phyloP scores from a whole-genome alignment of 106 monocot genomes.

The Acorus gramineus region DNA sequence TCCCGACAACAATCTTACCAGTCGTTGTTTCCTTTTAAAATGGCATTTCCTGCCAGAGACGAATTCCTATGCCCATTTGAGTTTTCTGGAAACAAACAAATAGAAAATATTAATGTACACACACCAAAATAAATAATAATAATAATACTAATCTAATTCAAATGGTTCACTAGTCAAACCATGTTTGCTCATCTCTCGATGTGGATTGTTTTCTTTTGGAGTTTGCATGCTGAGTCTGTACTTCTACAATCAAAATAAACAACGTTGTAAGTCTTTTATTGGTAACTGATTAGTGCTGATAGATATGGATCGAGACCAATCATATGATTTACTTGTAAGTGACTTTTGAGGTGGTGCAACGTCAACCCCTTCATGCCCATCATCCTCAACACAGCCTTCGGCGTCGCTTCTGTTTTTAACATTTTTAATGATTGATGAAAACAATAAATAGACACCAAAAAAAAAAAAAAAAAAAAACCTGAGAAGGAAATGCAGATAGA shows the following conservation, averaged over 20 bases:
- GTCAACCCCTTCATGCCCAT: slow-evolving; percentile 84
- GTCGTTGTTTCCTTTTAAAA: slow-evolving; percentile 12
- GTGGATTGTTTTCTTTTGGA: slow-evolving; percentile 22
- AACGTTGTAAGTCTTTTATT: not conserved
- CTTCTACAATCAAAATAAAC: slow-evolving; percentile 27
- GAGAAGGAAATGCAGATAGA: not conserved
- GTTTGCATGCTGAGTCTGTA: slow-evolving; percentile 65
- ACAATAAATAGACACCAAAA: not conserved
- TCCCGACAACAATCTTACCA: slow-evolving; percentile 23
- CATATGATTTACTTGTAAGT: slow-evolving; percentile 42
- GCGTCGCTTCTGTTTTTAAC: slow-evolving; percentile 56
- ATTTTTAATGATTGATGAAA: not conserved
- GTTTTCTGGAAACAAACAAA: slow-evolving; percentile 20
- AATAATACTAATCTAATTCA: not conserved
- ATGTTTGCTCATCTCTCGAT: slow-evolving; percentile 18
- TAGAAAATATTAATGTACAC: not conserved
- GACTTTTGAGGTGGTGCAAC: slow-evolving; percentile 77
- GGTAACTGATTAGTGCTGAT: not conserved
- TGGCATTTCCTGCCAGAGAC: slow-evolving; percentile 7
- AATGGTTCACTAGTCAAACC: slow-evolving; percentile 1
- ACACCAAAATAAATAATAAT: not conserved
- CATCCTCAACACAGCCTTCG: slow-evolving; percentile 66
- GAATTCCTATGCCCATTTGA: slow-evolving; percentile 21
- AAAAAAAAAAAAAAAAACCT: not conserved
- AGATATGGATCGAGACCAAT: not conserved